These are phyloP conservation scores for Blastobotrys malaysiensis DNA, from an alignment of 1,139 yeast genomes.

Conservation along the genomic window DNA sequence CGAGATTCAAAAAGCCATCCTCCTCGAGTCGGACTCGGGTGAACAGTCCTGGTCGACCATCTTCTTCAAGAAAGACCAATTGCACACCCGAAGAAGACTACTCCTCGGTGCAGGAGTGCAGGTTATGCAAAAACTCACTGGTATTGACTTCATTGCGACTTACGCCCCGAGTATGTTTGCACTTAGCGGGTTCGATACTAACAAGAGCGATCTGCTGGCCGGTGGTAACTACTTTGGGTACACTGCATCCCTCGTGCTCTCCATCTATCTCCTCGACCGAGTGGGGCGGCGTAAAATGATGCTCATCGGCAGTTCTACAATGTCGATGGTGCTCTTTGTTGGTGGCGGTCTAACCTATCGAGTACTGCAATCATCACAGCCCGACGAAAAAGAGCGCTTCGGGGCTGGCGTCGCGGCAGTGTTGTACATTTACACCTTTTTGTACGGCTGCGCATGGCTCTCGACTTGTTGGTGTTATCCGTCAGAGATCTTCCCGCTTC, in stretches of 20 bases:
- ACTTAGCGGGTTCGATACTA: conserved; percentile 1
- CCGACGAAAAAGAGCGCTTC: neutral
- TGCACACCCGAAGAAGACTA: neutral
- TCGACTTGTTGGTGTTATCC: conserved; percentile 3
- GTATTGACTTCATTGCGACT: conserved; percentile 3
- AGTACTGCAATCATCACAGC: neutral
- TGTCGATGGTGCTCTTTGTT: neutral
- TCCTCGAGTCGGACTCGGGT: neutral
- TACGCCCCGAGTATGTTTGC: conserved; percentile 3
- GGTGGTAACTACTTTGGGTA: conserved; percentile 4
- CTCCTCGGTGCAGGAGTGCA: conserved; percentile 4
- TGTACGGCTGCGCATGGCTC: conserved; percentile 1
- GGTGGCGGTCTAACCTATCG: conserved; percentile 2
- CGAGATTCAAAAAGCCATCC: conserved; percentile 20
- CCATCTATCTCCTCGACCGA: neutral
- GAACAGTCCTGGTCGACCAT: neutral
- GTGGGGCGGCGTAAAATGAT: conserved; percentile 5
- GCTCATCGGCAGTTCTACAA: neutral
- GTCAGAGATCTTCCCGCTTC: conserved; percentile 1
- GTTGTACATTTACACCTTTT: conserved; percentile 1
- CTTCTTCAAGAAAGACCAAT: neutral
- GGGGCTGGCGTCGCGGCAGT: conserved; percentile 2
- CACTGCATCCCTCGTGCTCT: conserved; percentile 1
- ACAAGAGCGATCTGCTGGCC: neutral
- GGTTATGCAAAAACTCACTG: conserved; percentile 4